A percentile compares a stretch with the other conserved stretches of the same genome.
These are phyloP conservation scores for Exidia glandulosa DNA, from an alignment of 768 basidiomycete genomes.

Conservation along the genomic window DNA sequence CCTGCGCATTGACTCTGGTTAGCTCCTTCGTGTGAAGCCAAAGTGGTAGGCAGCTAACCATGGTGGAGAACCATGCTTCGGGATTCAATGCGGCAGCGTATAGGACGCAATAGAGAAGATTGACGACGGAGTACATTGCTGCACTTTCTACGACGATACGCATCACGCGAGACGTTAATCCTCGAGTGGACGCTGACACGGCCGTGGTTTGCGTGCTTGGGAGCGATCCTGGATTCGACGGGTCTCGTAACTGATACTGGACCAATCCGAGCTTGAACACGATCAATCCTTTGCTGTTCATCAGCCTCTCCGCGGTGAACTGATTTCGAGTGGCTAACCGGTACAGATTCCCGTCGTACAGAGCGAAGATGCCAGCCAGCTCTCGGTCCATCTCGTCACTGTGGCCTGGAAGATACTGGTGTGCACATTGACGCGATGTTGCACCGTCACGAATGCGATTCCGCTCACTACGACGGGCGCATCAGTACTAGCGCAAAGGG, in stretches of 20 bases:
- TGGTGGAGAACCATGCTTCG: background rate
- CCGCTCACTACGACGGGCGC: background rate
- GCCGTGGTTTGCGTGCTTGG: background rate
- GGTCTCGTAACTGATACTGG: background rate
- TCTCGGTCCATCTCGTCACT: background rate
- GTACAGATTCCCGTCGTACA: background rate
- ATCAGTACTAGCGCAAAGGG: background rate
- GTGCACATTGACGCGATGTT: background rate
- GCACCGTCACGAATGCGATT: background rate
- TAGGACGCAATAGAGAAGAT: background rate
- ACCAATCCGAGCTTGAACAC: background rate
- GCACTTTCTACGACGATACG: background rate
- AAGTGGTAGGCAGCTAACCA: too few species aligned
- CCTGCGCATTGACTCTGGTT: too few species aligned
- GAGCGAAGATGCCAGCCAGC: background rate
- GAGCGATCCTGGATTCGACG: background rate
- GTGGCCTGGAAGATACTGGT: background rate
- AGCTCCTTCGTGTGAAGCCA: too few species aligned
- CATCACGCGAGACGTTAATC: background rate
- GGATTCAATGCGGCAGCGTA: background rate
- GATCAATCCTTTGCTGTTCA: background rate
- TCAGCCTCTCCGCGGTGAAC: too few species aligned
- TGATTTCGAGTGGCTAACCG: too few species aligned
- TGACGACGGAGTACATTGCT: background rate
- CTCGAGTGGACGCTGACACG: background rate